Evolutionary conservation across 306 rosid genomes (phyloP).

Genomic region (Cicer cuneatum): DNA sequence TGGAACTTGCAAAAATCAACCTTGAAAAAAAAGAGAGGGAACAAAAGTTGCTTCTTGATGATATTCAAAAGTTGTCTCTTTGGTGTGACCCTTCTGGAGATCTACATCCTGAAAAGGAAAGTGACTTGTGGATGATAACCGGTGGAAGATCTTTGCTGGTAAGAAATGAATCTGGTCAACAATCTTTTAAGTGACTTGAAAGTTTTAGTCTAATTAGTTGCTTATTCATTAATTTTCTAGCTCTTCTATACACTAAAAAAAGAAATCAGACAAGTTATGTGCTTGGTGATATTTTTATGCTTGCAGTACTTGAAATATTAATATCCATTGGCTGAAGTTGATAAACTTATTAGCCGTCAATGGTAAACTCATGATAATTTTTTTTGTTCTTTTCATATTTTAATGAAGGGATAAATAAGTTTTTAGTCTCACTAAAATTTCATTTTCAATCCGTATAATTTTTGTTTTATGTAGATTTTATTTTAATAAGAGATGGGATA

Average conservation of each 20-base stretch:
- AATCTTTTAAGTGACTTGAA: conserved; percentile 38
- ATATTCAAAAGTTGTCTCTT: conserved; percentile 76
- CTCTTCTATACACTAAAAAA: conserved; percentile 3
- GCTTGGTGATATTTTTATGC: conserved; percentile 40
- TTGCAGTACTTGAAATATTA: not conserved
- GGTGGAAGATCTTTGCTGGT: conserved; percentile 83
- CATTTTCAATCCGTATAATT: no score
- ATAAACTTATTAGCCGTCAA: conserved; percentile 3
- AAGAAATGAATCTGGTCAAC: conserved; percentile 53
- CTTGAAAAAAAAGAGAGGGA: conserved; percentile 89
- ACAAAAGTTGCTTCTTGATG: conserved; percentile 81
- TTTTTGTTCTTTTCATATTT: not conserved
- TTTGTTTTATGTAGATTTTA: no score
- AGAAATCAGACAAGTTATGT: conserved; percentile 5
- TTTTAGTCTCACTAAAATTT: no score
- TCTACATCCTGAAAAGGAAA: conserved; percentile 71
- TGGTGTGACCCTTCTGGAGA: conserved; percentile 69
- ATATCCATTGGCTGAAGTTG: conserved; percentile 30
- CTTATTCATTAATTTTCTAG: conserved; percentile 36
- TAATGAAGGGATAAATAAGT: no score
- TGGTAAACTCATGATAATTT: not conserved
- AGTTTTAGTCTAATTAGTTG: conserved; percentile 34
- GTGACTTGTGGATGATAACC: conserved; percentile 86
- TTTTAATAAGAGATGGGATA: no score
- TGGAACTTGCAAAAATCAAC: conserved; percentile 87